Conservation (phyloP, 805 yeast genomes). For the Starmera pachycereana region DNA sequence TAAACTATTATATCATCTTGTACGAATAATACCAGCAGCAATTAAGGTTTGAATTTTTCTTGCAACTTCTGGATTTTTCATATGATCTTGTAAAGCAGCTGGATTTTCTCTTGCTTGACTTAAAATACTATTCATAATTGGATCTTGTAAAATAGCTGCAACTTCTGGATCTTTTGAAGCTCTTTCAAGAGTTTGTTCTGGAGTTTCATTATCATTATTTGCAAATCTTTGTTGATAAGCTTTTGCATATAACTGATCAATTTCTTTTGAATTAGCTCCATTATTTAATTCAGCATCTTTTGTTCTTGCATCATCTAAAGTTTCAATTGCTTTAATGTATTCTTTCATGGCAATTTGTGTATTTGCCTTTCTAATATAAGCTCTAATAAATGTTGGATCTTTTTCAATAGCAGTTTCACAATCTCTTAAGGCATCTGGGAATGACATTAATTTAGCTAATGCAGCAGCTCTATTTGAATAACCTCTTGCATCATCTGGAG, state of each 20-base stretch:
- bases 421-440: slow-evolving; percentile 93
- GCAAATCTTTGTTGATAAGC: slow-evolving; percentile 76
- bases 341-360: slow-evolving; percentile 89
- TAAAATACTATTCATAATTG: slow-evolving; percentile 91
- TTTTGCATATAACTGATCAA: slow-evolving; percentile 70
- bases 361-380: slow-evolving; percentile 93
- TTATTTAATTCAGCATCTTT: slow-evolving; percentile 57
- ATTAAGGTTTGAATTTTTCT: slow-evolving; percentile 81
- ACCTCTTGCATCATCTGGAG: slow-evolving; percentile 95
- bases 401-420: slow-evolving; percentile 81
- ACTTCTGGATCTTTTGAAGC: slow-evolving; percentile 92
- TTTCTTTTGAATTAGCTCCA: slow-evolving; percentile 58
- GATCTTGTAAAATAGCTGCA: slow-evolving; percentile 79
- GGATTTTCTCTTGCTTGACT: slow-evolving; percentile 93
- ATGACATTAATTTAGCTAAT: slow-evolving; percentile 84
- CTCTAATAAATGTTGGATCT: slow-evolving; percentile 87
- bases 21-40: slow-evolving; percentile 95
- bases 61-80: slow-evolving; percentile 90
- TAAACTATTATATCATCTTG: slow-evolving; percentile 36
- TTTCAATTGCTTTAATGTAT: slow-evolving; percentile 70
- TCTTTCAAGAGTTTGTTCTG: slow-evolving; percentile 89
- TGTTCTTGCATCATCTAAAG: slow-evolving; percentile 67
- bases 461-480: slow-evolving; percentile 98
- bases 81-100: slow-evolving; percentile 93
- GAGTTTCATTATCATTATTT: slow-evolving; percentile 70